Base-by-base conservation (phyloP, 2,329 filamentous ascomycete genomes). In the Shiraia sp. region DNA sequence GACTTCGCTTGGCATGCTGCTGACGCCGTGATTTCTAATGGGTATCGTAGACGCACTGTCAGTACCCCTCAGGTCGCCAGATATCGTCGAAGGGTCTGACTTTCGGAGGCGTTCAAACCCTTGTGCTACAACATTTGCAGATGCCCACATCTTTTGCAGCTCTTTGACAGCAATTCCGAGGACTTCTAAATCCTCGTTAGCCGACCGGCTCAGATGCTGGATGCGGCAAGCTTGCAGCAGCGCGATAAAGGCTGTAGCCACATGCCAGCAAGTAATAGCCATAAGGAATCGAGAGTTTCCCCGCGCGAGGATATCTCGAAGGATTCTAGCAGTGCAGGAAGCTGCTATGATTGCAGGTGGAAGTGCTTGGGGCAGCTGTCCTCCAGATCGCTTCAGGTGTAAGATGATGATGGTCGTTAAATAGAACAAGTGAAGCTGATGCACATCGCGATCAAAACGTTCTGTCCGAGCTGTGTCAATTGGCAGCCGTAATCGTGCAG, bases 211-310 rank as follows among this genome's bases (percentile, higher is more conserved):
- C 1, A 57, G 47, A 28, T 53, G 51, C 6, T 42, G 42, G 12
- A 57, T 55, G 3, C 54, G 49, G 33, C 49, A 55, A 16, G 54
- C 54, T 22, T 57, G 54, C 3, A 57, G 29, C 10, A 58, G 50
- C 9, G 50, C 55, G 27, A 58, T 58, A 29, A 55, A 58, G 6
- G 55, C 55, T 5, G 55, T 58, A 5, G 47, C 55, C 15, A 45
- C 43, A 40, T 58, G 52, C 55, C 52, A 58, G 16, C 55, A 58
- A 10, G 55, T 58, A 4, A 58, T 58, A 2, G 55, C 55, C 52
- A 58, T 58, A 1, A 58, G 45, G 19, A 53, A 58, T 10, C 55
- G 36, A 8, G 52, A 55, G 22, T 55, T 55, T 4, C 55, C 55
- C n/a, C 55, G 45, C 2, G 55, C 52, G 14, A 58, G 42, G 14